Base-by-base conservation (phyloP, 371 early-diverging fungal genomes). In the Choanephora cucurbitarum region DNA sequence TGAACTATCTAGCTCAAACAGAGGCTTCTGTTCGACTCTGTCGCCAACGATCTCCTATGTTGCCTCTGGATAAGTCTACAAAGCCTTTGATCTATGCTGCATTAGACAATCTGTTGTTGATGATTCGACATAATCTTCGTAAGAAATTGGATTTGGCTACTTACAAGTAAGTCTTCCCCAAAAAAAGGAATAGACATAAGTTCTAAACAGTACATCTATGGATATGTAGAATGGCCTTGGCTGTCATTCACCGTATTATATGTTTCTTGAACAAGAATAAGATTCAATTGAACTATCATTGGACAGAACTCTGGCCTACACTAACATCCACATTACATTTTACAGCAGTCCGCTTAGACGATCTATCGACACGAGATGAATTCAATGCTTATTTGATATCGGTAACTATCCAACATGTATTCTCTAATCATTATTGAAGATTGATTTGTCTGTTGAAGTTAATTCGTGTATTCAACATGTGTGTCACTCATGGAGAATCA, bases 291-390 rank as follows among this genome's bases (percentile, higher is more conserved):
- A 76, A 73, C 7, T 83, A 83, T 42, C 81, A 81, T 32, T 83
- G 83, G 83, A 52, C 60, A 5, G 76, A 80, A 49, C 53, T 81
- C 39, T 83, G 83, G 83, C 69, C 75, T 24, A 66, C 72, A 0
- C 44, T 81, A 11, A 70, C 72, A 7, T 64, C 77, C 0, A 55
- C 72, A 0, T 58, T 79, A 6, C 79, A 79, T 51, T 82, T 80
- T 51, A 69, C 69, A 24, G 71, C 70, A 5, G 49, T 64, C 1
- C 69, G 77, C 34, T 39, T 68, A 8, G 73, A 75, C 15, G 61
- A 55, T 3, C 52, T 82, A 11, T 50, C 73, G 22, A 18, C 46
- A 1, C 53, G 57, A 0, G 61, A 65, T 8, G 76, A 71, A 1
- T 73, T 77, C 47, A 52, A 62, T 41, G 52, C 60, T 14, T 65